phyloP scores from a whole-genome alignment of 2,329 filamentous ascomycete species.

The Alternaria sp. region DNA sequence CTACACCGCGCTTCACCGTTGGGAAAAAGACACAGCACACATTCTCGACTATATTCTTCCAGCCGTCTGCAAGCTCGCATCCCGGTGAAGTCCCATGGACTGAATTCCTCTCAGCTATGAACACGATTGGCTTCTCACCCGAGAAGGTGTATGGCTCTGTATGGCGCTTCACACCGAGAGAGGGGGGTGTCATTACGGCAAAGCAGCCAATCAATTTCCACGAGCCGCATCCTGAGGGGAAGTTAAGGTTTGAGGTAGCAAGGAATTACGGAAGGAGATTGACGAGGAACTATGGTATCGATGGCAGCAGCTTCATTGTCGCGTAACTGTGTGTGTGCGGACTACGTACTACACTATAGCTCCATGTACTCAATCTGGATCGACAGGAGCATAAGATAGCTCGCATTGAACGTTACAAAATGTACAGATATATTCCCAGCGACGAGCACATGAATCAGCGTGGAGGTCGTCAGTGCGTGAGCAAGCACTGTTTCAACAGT shows the following conservation, averaged over 20 bases:
- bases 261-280: not conserved
- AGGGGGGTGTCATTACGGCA: not conserved
- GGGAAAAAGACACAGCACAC: not conserved
- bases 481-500: not conserved
- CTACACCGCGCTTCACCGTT: not conserved
- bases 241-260: not conserved
- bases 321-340: not conserved
- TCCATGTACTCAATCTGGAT: too few relatives aligned
- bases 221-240: not conserved
- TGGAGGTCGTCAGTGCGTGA: not conserved
- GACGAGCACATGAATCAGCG: not conserved
- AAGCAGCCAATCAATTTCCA: not conserved
- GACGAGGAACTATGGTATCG: not conserved
- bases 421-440: too few relatives aligned
- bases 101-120: not conserved
- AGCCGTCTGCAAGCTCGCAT: not conserved
- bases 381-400: too few relatives aligned
- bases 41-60: not conserved
- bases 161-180: not conserved
- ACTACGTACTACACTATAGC: not conserved
- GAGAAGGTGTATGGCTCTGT: not conserved
- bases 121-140: not conserved
- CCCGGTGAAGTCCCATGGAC: not conserved
- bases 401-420: too few relatives aligned
- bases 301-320: not conserved